Evolutionary conservation across 2,329 filamentous ascomycete genomes (phyloP).

Genomic region (Penicillium palitans): DNA sequence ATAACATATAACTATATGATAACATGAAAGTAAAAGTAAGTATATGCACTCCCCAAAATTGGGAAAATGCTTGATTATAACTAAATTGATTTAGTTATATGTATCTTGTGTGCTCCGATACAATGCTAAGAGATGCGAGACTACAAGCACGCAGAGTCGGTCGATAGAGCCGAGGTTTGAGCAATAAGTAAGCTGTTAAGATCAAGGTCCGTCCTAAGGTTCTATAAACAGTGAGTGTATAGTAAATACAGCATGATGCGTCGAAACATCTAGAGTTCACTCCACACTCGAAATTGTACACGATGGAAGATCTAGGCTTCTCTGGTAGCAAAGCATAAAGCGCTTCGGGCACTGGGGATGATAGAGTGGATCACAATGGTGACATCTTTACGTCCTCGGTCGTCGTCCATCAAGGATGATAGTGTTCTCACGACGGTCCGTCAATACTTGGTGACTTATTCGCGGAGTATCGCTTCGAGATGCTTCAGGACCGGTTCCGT

Average conservation of each 20-base stretch:
- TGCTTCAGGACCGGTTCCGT: constrained; percentile 57
- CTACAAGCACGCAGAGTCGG: not conserved
- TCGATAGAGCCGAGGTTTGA: not conserved
- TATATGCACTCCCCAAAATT: not conserved
- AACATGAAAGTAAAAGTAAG: not conserved
- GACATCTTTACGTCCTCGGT: constrained; percentile 61
- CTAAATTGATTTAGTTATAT: not conserved
- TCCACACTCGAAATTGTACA: no score
- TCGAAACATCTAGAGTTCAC: no score
- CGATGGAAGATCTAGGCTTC: no score
- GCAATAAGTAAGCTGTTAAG: no score
- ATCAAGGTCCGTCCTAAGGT: no score
- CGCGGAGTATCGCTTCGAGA: constrained; percentile 59
- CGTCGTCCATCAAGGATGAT: constrained; percentile 56
- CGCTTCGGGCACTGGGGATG: constrained; percentile 56
- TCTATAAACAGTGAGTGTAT: no score
- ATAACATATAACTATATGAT: not conserved
- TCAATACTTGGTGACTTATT: constrained; percentile 56
- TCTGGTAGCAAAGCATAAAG: constrained; percentile 48
- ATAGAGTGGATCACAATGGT: constrained; percentile 64
- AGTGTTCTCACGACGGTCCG: constrained; percentile 59
- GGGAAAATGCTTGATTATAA: not conserved
- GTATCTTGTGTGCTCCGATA: not conserved
- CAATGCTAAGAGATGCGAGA: not conserved
- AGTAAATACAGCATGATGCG: no score